Percentiles rank a stretch among this genome's conserved stretches.
phyloP scores from a whole-genome alignment of 2,329 filamentous ascomycete genomes.

The Myotisia sp. region DNA sequence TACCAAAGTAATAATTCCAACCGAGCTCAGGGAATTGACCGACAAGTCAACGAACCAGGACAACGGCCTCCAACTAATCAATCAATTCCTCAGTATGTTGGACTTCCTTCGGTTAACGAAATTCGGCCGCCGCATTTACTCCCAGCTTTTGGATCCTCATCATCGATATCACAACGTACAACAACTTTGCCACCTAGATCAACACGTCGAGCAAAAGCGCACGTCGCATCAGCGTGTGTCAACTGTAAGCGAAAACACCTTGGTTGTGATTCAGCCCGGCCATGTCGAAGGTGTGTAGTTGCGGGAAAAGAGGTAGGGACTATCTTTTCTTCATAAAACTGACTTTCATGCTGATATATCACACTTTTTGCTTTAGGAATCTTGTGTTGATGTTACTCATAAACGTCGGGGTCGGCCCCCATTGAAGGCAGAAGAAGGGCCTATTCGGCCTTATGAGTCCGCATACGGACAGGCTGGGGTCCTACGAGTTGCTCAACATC shows the following conservation, averaged over 20 bases:
- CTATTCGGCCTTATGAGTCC: constrained; percentile 11
- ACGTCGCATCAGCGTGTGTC: constrained; percentile 26
- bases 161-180: constrained; percentile 10
- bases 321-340: background rate
- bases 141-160: constrained; percentile 8
- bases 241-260: constrained; percentile 29
- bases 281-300: constrained; percentile 24
- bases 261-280: constrained; percentile 23
- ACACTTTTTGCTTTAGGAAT: constrained; percentile 14
- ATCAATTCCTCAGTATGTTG: constrained; percentile 8
- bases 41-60: constrained; percentile 2
- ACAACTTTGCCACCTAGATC: constrained; percentile 16
- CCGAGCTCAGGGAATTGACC: constrained; percentile 4
- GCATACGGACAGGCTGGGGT: constrained; percentile 8
- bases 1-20: constrained; percentile 2
- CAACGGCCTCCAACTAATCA: constrained; percentile 3
- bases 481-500: constrained; percentile 6
- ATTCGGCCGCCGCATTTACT: constrained; percentile 8
- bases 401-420: constrained; percentile 24
- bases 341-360: too few species aligned
- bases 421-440: constrained; percentile 18
- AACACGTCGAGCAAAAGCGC: constrained; percentile 23
- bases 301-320: constrained; percentile 24
- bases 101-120: constrained; percentile 6
- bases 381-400: constrained; percentile 23